Evolutionary conservation across 78 protist species (phyloP).

Genomic region (Capsaspora owczarzaki): DNA sequence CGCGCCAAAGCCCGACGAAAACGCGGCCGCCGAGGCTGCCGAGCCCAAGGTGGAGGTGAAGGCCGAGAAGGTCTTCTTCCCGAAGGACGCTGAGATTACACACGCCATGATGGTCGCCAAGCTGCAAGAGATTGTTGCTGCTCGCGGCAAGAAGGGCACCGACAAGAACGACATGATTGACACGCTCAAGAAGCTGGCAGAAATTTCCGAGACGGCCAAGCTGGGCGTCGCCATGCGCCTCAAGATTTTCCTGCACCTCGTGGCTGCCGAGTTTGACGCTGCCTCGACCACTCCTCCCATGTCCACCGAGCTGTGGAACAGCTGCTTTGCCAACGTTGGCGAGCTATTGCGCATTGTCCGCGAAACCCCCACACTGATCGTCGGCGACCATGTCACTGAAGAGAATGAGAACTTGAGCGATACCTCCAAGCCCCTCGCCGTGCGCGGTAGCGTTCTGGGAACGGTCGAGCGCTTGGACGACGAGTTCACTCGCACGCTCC

Average conservation of each 20-base stretch:
- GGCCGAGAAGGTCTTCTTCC: constrained; percentile 1
- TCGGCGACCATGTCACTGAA: not conserved
- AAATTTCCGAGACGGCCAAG: constrained; percentile 24
- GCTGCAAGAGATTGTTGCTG: not conserved
- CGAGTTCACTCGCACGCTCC: constrained; percentile 65
- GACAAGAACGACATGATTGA: constrained; percentile 34
- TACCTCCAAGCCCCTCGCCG: not conserved
- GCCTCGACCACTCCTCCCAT: constrained; percentile 31
- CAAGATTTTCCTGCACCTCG: constrained; percentile 33
- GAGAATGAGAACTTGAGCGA: not conserved
- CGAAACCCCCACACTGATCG: not conserved
- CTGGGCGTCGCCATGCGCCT: constrained; percentile 22
- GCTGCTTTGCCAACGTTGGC: not conserved
- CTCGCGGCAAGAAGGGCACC: constrained; percentile 17
- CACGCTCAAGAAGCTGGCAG: constrained; percentile 10
- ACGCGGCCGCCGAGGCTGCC: not conserved
- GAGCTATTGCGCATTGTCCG: not conserved
- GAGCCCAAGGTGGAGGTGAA: not conserved
- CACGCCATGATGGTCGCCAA: not conserved
- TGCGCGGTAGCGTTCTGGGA: constrained; percentile 35
- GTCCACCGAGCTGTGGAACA: constrained; percentile 37
- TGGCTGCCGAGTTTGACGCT: constrained; percentile 51
- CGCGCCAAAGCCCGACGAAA: not conserved
- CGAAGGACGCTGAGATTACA: not conserved
- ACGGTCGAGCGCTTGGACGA: constrained; percentile 71